Percentiles rank a stretch among this genome's conserved stretches.
phyloP scores from a whole-genome alignment of 805 yeast species.

The Candida odintsovae region DNA sequence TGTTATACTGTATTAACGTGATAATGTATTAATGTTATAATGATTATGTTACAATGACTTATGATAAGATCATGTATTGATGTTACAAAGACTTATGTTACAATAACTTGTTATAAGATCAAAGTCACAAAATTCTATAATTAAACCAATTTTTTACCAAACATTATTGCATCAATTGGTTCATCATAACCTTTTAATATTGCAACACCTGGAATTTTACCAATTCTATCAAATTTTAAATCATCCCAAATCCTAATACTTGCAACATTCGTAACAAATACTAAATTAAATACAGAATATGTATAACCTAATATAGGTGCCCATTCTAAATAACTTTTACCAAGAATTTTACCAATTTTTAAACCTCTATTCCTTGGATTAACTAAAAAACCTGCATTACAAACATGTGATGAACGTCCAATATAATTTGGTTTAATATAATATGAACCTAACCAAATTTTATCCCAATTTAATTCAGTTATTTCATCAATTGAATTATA shows the following conservation, averaged over 20 bases:
- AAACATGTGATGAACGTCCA: slow-evolving; percentile 80
- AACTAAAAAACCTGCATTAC: slow-evolving; percentile 86
- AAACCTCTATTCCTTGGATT: slow-evolving; percentile 52
- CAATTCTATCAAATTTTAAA: slow-evolving; percentile 77
- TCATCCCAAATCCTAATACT: slow-evolving; percentile 77
- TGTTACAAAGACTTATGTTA: no score
- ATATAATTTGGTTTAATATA: slow-evolving; percentile 82
- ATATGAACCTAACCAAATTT: slow-evolving; percentile 60
- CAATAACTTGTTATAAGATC: no score
- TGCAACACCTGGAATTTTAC: slow-evolving; percentile 70
- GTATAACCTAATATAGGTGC: slow-evolving; percentile 77
- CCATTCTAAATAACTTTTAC: slow-evolving; percentile 56
- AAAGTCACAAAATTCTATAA: no score
- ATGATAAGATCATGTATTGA: no score
- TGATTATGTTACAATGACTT: no score
- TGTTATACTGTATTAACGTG: no score
- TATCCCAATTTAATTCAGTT: slow-evolving; percentile 35
- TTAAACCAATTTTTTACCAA: no score
- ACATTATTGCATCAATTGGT: slow-evolving; percentile 72
- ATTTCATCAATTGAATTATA: slow-evolving; percentile 3
- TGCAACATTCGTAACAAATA: slow-evolving; percentile 74
- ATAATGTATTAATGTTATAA: no score
- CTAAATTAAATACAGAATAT: slow-evolving; percentile 83
- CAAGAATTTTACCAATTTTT: slow-evolving; percentile 68
- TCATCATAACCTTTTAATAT: slow-evolving; percentile 55